phyloP scores from a whole-genome alignment of 805 yeast species.

The Novakomyces olei region DNA sequence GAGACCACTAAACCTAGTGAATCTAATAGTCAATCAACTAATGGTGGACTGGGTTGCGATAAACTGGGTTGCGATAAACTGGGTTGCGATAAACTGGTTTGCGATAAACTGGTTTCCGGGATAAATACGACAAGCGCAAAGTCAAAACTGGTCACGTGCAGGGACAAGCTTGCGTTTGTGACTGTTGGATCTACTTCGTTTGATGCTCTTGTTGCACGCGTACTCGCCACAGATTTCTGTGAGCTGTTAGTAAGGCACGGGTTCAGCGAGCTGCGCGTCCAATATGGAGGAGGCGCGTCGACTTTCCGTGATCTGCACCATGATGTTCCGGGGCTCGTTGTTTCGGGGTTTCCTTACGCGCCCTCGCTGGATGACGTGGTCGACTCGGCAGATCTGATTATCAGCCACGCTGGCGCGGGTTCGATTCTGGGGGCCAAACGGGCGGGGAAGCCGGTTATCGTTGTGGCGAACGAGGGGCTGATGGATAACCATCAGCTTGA shows the following conservation, averaged over 20 bases:
- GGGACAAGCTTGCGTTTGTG: slow-evolving; percentile 13
- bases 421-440: slow-evolving; percentile 62
- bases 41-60: too few relatives aligned
- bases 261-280: neutral
- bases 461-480: slow-evolving; percentile 42
- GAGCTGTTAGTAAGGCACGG: neutral
- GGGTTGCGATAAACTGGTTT: too few relatives aligned
- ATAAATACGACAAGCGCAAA: too few relatives aligned
- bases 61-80: too few relatives aligned
- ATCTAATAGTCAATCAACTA: too few relatives aligned
- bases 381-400: slow-evolving; percentile 30
- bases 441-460: slow-evolving; percentile 32
- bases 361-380: slow-evolving; percentile 23
- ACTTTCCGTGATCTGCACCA: neutral
- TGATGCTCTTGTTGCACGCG: slow-evolving; percentile 1
- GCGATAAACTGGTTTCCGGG: too few relatives aligned
- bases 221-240: neutral
- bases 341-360: slow-evolving; percentile 29
- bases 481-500: slow-evolving; percentile 76
- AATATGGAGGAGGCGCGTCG: slow-evolving; percentile 1
- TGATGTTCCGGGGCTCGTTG: slow-evolving; percentile 4
- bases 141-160: too few relatives aligned
- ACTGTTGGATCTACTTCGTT: slow-evolving; percentile 4
- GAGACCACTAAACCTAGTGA: too few relatives aligned
- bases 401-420: slow-evolving; percentile 84